These are phyloP conservation scores for Ambrosia trifida DNA, from an alignment of 129 eudicot genomes.

Conservation along the genomic window DNA sequence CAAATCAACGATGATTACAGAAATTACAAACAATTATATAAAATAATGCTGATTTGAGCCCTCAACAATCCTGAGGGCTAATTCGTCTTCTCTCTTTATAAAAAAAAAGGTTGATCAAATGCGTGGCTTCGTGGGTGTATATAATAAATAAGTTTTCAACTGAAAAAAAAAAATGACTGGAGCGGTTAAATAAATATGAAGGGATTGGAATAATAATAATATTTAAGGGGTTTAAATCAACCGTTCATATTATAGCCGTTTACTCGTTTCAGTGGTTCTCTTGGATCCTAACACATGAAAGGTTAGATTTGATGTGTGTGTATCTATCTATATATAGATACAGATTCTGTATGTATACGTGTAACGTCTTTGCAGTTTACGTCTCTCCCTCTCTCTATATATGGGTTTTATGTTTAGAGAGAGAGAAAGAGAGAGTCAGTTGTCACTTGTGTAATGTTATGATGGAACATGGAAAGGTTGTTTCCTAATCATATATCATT, in stretches of 20 bases:
- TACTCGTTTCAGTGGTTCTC: slow-evolving; percentile 21
- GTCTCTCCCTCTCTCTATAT: background rate
- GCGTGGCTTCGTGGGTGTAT: slow-evolving; percentile 16
- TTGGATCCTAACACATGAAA: background rate
- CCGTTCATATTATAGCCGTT: slow-evolving; percentile 29
- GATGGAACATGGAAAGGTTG: too few species aligned
- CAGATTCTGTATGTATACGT: background rate
- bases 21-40: background rate
- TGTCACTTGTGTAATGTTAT: too few species aligned
- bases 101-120: slow-evolving; percentile 30
- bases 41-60: slow-evolving; percentile 38
- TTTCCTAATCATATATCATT: too few species aligned
- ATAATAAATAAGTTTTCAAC: background rate
- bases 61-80: slow-evolving; percentile 32
- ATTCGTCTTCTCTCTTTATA: slow-evolving; percentile 13
- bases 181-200: background rate
- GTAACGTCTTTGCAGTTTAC: background rate
- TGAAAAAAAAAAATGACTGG: background rate
- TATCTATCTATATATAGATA: slow-evolving; percentile 11
- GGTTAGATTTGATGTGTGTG: background rate
- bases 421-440: too few species aligned
- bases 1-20: slow-evolving; percentile 19
- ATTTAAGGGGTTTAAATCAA: slow-evolving; percentile 28
- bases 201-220: slow-evolving; percentile 9
- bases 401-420: too few species aligned